phyloP scores from a whole-genome alignment of 345 rosid species.

The Hypericum androsaemum region DNA sequence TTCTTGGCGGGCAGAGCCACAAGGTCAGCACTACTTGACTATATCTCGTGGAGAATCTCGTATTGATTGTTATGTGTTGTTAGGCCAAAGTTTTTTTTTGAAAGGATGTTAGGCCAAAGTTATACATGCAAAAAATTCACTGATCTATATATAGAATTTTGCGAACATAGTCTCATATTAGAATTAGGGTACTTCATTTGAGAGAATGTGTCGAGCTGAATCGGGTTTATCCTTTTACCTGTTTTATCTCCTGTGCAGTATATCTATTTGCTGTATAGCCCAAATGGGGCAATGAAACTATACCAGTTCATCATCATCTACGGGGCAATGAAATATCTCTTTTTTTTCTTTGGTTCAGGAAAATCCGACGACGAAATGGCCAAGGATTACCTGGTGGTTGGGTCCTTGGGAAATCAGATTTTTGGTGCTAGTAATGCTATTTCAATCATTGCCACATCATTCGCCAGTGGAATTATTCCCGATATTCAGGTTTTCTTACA shows the following conservation, averaged over 20 bases:
- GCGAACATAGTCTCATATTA: too few relatives aligned
- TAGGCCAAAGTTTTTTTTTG: too few relatives aligned
- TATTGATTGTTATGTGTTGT: too few relatives aligned
- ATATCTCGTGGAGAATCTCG: too few relatives aligned
- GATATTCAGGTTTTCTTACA: conserved; percentile 13
- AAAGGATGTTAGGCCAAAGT: too few relatives aligned
- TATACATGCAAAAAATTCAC: too few relatives aligned
- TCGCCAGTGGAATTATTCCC: conserved; percentile 20
- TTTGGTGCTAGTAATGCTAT: conserved; percentile 12
- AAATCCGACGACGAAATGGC: conserved; percentile 5
- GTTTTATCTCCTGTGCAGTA: conserved; percentile 5
- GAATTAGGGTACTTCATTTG: too few relatives aligned
- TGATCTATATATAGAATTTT: too few relatives aligned
- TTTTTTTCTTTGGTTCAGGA: conserved; percentile 1
- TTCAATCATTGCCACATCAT: conserved; percentile 15
- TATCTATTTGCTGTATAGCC: conserved; percentile 13
- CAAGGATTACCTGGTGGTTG: conserved; percentile 8
- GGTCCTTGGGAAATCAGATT: background rate
- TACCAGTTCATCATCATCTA: conserved; percentile 17
- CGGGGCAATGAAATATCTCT: background rate
- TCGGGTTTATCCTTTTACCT: background rate
- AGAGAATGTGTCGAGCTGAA: background rate
- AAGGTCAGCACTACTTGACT: conserved; percentile 1
- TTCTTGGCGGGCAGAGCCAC: conserved; percentile 18
- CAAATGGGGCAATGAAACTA: conserved; percentile 15